Base-by-base conservation (phyloP, 345 rosid genomes). In the Adansonia digitata region DNA sequence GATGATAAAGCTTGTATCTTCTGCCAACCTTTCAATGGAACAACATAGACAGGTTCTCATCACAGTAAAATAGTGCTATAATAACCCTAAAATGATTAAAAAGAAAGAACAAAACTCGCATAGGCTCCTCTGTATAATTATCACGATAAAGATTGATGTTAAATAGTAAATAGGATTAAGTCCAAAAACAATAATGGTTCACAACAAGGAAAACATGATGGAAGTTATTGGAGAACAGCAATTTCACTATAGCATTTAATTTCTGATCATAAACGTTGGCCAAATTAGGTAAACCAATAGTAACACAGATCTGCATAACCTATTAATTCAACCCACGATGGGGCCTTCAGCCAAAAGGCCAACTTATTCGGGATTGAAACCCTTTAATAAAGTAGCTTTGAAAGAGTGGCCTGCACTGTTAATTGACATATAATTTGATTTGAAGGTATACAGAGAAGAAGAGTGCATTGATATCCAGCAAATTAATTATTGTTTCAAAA, bases 1-100 rank as follows among this genome's bases (percentile, higher is more conserved):
- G 92, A 53, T 88, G 78, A 73, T 87, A 87, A 15, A 83, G 81
- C 83, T 83, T 85, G 83, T 83, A 87, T 74, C 84, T 82, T 78
- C 80, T 84, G 78, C 79, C 72, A 37, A 90, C 88, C 94, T 86
- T 78, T 79, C 64, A 65, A 64, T 14, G 8, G 57, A 61, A 78
- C 26, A 66, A 6, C 12, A 42, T 52, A 68, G 7, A 31, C 46
- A 64, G 27, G 17, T 52, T 31, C 5, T 40, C 53, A 51, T 29
- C 18, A 48, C 8, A 72, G 15, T 53, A 65, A 42, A 63, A 12
- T 17, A 18, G n/a, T 7, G 40, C 60, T 7, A 40, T 3, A 56
- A 66, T 22, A 18, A 18, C 4, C 48, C 14, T 11, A 55, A 13
- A 43, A 67, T 26, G 40, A 29, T 45, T 12, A 11, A 17, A 66